Base-by-base conservation (phyloP, 768 basidiomycete species). In the Pleurotus platypus region DNA sequence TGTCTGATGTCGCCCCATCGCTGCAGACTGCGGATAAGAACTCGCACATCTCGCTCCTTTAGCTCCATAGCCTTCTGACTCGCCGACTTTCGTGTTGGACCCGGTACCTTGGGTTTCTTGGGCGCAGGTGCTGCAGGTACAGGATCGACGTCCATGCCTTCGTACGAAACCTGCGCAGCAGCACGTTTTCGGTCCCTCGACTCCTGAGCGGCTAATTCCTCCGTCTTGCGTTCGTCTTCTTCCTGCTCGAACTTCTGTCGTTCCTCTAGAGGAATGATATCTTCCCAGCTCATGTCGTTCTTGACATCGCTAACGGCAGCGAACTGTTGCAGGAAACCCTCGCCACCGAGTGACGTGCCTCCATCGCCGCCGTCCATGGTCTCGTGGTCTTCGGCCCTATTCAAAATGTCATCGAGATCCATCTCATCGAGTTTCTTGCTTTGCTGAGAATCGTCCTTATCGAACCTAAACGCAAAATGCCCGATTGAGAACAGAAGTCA, bases 231-330 rank as follows among this genome's bases (percentile, higher is more conserved):
- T 57, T 87, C 80, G 59, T 88, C 87, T 58, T 92, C 88, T 61
- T 95, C 94, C 26, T 82, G 80, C 59, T 93, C 93, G 45, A 88
- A 84, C 68, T 84, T 86, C 70, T 88, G 85, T 5, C 97, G 87
- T 65, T 94, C 94, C 20, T 95, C 94, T 7, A 90, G 69, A 15
- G 97, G 97, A 64, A 99, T 98, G 71, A 99, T 98, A 60, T 98
- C 97, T 67, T 99, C 97, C 97, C 97, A 99, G 66, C 72, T 93
- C 85, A 96, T 94, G 74, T 98, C 96, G 68, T 94, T 93, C 81
- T 98, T 98, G 68, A 99, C 87, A 69, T 99, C 97, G 71, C 94
- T 97, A 62, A 98, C 92, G 49, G 87, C 88, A 18, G 96, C 95
- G 69, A 98, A 96, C 61, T 92, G 89, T 22, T 94, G 87, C 54